phyloP scores from a whole-genome alignment of 768 basidiomycete genomes.

The Rhizopogon vinicolor region DNA sequence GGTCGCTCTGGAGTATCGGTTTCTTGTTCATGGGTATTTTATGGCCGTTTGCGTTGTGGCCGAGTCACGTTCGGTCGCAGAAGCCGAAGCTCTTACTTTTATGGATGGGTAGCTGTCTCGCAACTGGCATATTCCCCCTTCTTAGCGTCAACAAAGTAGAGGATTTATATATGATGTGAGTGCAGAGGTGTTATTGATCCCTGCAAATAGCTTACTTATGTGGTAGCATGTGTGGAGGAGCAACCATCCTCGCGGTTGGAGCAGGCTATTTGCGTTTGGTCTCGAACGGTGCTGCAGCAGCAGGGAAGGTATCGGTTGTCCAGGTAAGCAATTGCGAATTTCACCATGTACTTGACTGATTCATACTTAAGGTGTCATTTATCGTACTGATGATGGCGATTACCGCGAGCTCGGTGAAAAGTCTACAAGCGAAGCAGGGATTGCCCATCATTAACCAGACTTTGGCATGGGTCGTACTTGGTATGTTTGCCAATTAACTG shows the following conservation, averaged over 20 bases:
- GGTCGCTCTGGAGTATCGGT: slow-evolving; percentile 69
- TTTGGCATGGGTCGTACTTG: slow-evolving; percentile 59
- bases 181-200: slow-evolving; percentile 3
- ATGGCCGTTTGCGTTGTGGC: slow-evolving; percentile 64
- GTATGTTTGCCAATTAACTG: slow-evolving; percentile 32
- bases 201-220: slow-evolving; percentile 7
- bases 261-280: slow-evolving; percentile 10
- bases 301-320: slow-evolving; percentile 7
- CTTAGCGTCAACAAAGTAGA: slow-evolving; percentile 72
- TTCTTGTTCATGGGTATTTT: slow-evolving; percentile 52
- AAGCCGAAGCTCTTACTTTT: slow-evolving; percentile 21
- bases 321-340: slow-evolving; percentile 15
- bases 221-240: slow-evolving; percentile 44
- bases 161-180: slow-evolving; percentile 55
- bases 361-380: slow-evolving; percentile 34
- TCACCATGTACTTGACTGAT: neutral
- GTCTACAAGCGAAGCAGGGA: slow-evolving; percentile 62
- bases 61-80: slow-evolving; percentile 23
- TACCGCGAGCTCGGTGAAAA: slow-evolving; percentile 53
- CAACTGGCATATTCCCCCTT: slow-evolving; percentile 65
- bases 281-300: neutral
- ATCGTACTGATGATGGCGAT: slow-evolving; percentile 44
- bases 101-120: slow-evolving; percentile 50
- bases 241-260: slow-evolving; percentile 36
- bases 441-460: slow-evolving; percentile 58